These are phyloP conservation scores for Lachancea sp. DNA, from an alignment of 805 yeast genomes.

Conservation along the genomic window DNA sequence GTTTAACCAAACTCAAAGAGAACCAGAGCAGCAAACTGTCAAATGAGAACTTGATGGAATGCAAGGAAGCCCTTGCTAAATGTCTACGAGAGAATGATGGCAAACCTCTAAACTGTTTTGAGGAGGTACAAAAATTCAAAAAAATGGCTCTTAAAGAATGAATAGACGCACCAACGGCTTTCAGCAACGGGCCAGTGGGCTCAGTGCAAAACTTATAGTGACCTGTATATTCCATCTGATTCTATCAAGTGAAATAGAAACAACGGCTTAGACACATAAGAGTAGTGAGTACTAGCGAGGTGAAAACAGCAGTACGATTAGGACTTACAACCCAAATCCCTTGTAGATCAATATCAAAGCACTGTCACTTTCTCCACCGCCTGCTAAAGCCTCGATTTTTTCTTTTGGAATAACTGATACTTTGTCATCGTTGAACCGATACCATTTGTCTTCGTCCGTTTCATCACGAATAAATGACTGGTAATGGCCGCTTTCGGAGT, in stretches of 20 bases:
- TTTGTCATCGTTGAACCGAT: constrained; percentile 90
- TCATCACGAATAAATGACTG: constrained; percentile 81
- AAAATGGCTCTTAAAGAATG: constrained; percentile 46
- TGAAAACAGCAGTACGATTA: constrained; percentile 17
- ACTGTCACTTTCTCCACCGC: constrained; percentile 97
- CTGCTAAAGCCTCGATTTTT: constrained; percentile 78
- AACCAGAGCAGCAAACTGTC: constrained; percentile 15
- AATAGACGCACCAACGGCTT: background rate
- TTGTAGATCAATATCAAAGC: constrained; percentile 85
- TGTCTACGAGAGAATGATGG: constrained; percentile 59
- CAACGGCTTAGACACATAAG: background rate
- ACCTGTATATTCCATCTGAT: constrained; percentile 5
- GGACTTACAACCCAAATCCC: constrained; percentile 59
- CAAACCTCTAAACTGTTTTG: constrained; percentile 74
- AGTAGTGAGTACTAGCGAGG: too few species aligned
- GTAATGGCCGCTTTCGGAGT: constrained; percentile 97
- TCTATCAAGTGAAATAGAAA: constrained; percentile 3
- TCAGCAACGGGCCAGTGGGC: background rate
- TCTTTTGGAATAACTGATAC: constrained; percentile 73
- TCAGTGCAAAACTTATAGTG: background rate
- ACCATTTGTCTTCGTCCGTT: constrained; percentile 77
- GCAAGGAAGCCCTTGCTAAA: constrained; percentile 41
- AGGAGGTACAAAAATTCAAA: constrained; percentile 66
- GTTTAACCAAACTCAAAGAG: constrained; percentile 34
- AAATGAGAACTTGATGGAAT: constrained; percentile 33